Conservation (phyloP, 139 green algal species). For the Ostreobium quekettii region DNA sequence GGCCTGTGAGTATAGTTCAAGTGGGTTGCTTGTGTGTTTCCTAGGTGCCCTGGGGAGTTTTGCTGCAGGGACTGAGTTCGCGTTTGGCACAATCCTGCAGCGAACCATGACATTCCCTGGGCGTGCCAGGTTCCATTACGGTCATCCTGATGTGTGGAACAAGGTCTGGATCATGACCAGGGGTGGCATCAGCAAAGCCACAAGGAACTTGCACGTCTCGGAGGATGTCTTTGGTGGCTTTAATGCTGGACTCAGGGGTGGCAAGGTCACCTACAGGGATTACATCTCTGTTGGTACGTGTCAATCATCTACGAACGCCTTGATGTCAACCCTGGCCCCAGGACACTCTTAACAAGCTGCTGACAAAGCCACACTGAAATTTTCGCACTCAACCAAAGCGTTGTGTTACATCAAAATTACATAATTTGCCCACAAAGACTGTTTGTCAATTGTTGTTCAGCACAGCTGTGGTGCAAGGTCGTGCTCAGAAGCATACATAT, state of each 20-base stretch:
- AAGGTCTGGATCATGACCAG: slow-evolving; percentile 71
- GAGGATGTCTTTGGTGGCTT: slow-evolving; percentile 60
- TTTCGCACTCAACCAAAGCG: too few species aligned
- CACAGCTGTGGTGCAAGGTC: too few species aligned
- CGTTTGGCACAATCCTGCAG: slow-evolving; percentile 75
- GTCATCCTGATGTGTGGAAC: slow-evolving; percentile 88
- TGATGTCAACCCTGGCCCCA: not conserved
- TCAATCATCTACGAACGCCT: not conserved
- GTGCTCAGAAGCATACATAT: too few species aligned
- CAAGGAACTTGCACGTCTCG: slow-evolving; percentile 40
- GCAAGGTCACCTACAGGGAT: slow-evolving; percentile 69
- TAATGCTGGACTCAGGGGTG: slow-evolving; percentile 69
- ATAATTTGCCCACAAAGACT: too few species aligned
- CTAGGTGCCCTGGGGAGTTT: slow-evolving; percentile 59
- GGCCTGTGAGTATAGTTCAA: slow-evolving; percentile 8
- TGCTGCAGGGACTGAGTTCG: slow-evolving; percentile 59
- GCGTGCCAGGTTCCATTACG: slow-evolving; percentile 71
- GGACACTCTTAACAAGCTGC: not conserved
- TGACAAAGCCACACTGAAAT: too few species aligned
- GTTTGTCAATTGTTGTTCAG: too few species aligned
- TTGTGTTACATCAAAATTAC: too few species aligned
- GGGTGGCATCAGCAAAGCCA: slow-evolving; percentile 56
- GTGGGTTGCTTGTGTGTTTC: not conserved
- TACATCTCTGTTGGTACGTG: slow-evolving; percentile 51
- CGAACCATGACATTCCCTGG: slow-evolving; percentile 61